Evolutionary conservation across 75 land plant species (phyloP), one percentile per base, ranked within the genome.

Genomic region (Selaginella moellendorffii): DNA sequence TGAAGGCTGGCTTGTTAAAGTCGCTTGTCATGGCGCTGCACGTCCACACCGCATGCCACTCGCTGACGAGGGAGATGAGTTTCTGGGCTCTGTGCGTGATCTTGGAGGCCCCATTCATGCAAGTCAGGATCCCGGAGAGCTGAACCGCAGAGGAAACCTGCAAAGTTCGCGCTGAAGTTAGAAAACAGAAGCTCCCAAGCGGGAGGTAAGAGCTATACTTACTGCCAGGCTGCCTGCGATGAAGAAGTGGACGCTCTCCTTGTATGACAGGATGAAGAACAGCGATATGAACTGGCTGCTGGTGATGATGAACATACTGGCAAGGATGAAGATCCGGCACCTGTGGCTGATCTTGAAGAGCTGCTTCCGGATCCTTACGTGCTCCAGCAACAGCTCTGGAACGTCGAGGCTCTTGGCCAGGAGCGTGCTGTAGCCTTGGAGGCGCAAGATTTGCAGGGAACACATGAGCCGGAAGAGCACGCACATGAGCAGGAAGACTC

Each of bases 381-480:
- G 24, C 24, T 56, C 59, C 2, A 25, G 25, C 2, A 56, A 19
- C 5, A 56, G 59, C 5, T 21, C n/a, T 8, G 59, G 59, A 19
- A 19, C 59, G n/a, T 56, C 59, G 2, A 21, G 5, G 5, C 17
- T 9, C 24, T 56, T 5, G 8, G 8, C 21, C 2, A 56, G 59
- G 17, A 56, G 19, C 23, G 5, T 56, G n/a, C 8, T 19, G n/a
- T 8, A 56, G 9, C 59, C 59, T 8, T 56, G 25, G n/a, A 56
- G 59, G 8, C 19, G 8, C 8, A 56, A 21, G 5, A 25, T 56
- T 56, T 56, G 59, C 8, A 56, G 21, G 9, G 59, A 56, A 19
- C 59, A 56, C 59, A 56, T 56, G n/a, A 56, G 21, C 23, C 59
- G 19, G 59, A 56, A 56, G n/a, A 56, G 21, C n/a, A 56, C 59